Evolutionary conservation across 2,329 filamentous ascomycete genomes (phyloP).

Genomic region (Cercospora sp.): DNA sequence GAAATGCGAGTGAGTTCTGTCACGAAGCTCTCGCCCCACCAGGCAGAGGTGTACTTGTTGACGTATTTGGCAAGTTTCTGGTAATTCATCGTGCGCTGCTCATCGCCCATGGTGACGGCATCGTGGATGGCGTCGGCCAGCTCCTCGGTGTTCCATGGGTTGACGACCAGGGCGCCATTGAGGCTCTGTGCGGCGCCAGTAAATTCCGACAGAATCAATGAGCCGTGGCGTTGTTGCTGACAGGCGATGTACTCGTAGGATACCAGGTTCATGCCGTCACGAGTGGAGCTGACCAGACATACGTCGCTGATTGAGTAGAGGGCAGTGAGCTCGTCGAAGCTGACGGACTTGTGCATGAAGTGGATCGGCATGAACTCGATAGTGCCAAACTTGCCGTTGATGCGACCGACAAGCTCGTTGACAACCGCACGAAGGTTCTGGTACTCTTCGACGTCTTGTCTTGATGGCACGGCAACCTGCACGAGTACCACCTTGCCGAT

Average conservation of each 20-base stretch:
- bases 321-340: conserved; percentile 90
- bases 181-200: conserved; percentile 92
- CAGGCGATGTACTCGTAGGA: conserved; percentile 98
- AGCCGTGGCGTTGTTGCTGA: conserved; percentile 84
- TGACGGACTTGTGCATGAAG: conserved; percentile 94
- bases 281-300: conserved; percentile 89
- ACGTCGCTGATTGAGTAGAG: conserved; percentile 91
- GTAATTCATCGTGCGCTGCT: conserved; percentile 83
- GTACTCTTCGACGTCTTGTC: conserved; percentile 96
- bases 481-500: conserved; percentile 96
- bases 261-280: conserved; percentile 98
- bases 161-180: conserved; percentile 90
- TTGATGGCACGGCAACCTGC: conserved; percentile 90
- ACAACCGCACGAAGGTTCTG: conserved; percentile 93
- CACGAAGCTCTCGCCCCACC: conserved; percentile 95
- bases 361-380: conserved; percentile 99
- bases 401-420: conserved; percentile 93
- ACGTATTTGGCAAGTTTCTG: conserved; percentile 92
- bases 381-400: conserved; percentile 95
- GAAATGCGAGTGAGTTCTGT: conserved; percentile 70
- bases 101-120: conserved; percentile 92
- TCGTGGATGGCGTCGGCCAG: conserved; percentile 90
- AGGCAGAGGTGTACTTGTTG: conserved; percentile 93
- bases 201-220: conserved; percentile 95
- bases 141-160: conserved; percentile 98